These are phyloP conservation scores for Hamamelis virginiana DNA, from an alignment of 164 flowering plant genomes.

Conservation along the genomic window DNA sequence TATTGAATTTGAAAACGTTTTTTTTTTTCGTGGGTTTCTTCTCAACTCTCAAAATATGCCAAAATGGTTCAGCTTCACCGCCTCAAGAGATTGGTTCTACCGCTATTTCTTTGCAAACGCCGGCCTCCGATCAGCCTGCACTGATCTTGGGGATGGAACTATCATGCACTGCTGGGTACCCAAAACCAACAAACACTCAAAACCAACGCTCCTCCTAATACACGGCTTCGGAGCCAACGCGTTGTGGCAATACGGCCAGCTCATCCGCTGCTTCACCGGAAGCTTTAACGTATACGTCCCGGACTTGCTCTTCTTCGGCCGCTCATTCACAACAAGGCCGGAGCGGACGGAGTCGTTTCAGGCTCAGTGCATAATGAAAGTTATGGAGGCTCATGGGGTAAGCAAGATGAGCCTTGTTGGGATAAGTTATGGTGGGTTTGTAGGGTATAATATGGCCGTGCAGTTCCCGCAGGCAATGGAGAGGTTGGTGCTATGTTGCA, in stretches of 20 bases:
- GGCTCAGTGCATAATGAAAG: conserved; percentile 42
- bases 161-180: conserved; percentile 55
- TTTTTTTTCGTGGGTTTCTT: too few species aligned
- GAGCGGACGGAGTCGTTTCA: conserved; percentile 55
- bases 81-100: conserved; percentile 31
- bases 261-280: conserved; percentile 28
- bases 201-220: conserved; percentile 43
- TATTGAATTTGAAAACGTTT: too few species aligned
- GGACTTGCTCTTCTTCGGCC: conserved; percentile 57
- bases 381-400: conserved; percentile 36
- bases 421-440: conserved; percentile 63
- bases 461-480: conserved; percentile 38
- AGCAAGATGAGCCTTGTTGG: conserved; percentile 37
- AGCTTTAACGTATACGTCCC: conserved; percentile 53
- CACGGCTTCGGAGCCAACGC: conserved; percentile 65
- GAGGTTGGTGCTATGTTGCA: conserved; percentile 40
- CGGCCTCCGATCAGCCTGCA: conserved; percentile 36
- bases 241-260: conserved; percentile 48
- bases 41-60: conserved; percentile 16
- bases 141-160: conserved; percentile 44
- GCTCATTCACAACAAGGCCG: conserved; percentile 32
- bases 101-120: conserved; percentile 31
- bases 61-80: conserved; percentile 45
- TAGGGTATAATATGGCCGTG: conserved; percentile 47
- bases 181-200: conserved; percentile 13